Conservation (phyloP, 257 asterid genomes). For the Solanum ossicruentum region DNA sequence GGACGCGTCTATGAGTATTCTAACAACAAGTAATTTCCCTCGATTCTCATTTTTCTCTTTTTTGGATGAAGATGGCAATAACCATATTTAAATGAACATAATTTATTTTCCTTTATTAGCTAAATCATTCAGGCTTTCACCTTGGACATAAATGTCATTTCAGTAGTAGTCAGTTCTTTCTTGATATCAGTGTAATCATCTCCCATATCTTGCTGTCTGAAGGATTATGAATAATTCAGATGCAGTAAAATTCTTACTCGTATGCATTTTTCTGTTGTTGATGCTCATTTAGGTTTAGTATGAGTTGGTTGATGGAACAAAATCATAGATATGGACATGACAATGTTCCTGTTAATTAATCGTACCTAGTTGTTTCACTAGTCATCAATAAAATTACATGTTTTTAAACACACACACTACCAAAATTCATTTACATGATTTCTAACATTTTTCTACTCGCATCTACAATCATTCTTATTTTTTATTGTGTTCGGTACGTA, state of each 20-base stretch:
- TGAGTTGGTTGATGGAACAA: not conserved
- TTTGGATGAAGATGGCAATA: no score
- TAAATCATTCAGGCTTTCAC: no score
- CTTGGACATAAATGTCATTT: not conserved
- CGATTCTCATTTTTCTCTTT: no score
- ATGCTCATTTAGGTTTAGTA: not conserved
- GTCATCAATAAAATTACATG: not conserved
- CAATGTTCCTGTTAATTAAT: not conserved
- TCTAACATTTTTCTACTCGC: no score
- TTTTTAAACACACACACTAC: not conserved
- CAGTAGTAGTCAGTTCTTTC: not conserved
- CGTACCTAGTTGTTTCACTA: not conserved
- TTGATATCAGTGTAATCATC: not conserved
- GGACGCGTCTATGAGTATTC: conserved; percentile 83
- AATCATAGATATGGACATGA: not conserved
- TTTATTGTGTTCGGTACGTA: not conserved
- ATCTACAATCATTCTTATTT: not conserved
- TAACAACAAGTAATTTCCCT: conserved; percentile 39
- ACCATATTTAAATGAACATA: no score
- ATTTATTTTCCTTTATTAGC: no score
- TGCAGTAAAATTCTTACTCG: not conserved
- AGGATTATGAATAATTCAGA: not conserved
- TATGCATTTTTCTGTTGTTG: not conserved
- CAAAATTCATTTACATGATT: no score
- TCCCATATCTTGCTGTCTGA: not conserved